A percentile compares a stretch with the other conserved stretches of the same genome.
These are phyloP conservation scores for Botrytis tulipae DNA, from an alignment of 2,329 filamentous ascomycete species.

Conservation along the genomic window DNA sequence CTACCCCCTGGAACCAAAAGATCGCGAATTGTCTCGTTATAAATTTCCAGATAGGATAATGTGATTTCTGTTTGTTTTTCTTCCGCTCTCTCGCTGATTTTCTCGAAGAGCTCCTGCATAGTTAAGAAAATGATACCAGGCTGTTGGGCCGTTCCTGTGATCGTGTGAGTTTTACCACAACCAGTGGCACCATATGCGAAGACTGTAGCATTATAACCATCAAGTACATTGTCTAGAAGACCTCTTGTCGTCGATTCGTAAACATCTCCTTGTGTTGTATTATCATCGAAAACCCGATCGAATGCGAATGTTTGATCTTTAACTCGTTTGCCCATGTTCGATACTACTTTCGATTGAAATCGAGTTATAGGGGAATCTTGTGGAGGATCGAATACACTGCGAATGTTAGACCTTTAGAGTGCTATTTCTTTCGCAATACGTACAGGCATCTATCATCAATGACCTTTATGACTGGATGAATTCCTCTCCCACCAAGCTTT, in stretches of 20 bases:
- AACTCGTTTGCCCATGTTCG: conserved; percentile 77
- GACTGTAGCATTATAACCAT: conserved; percentile 98
- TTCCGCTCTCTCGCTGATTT: conserved; percentile 79
- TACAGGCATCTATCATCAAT: conserved; percentile 94
- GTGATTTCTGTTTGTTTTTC: conserved; percentile 90
- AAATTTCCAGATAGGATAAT: conserved; percentile 95
- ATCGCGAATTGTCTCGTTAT: conserved; percentile 98
- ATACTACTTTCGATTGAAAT: conserved; percentile 78
- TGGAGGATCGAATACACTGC: conserved; percentile 91
- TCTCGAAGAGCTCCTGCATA: conserved; percentile 98
- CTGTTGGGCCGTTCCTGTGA: conserved; percentile 85
- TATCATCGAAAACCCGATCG: conserved; percentile 95
- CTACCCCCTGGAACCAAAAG: conserved; percentile 81
- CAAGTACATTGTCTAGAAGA: conserved; percentile 90
- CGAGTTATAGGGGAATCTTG: conserved; percentile 90
- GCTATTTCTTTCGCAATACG: neutral
- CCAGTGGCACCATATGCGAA: conserved; percentile 98
- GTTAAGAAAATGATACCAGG: conserved; percentile 98
- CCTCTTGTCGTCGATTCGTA: conserved; percentile 89
- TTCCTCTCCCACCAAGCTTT: conserved; percentile 80
- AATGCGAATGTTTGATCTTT: conserved; percentile 98
- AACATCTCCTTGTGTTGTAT: conserved; percentile 85
- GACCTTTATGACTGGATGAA: conserved; percentile 91
- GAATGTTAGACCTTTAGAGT: neutral
- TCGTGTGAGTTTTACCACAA: conserved; percentile 98